Evolutionary conservation across 495 filamentous ascomycete species (phyloP), one percentile per base, ranked within the genome.

Genomic region (Podospora appendiculata): DNA sequence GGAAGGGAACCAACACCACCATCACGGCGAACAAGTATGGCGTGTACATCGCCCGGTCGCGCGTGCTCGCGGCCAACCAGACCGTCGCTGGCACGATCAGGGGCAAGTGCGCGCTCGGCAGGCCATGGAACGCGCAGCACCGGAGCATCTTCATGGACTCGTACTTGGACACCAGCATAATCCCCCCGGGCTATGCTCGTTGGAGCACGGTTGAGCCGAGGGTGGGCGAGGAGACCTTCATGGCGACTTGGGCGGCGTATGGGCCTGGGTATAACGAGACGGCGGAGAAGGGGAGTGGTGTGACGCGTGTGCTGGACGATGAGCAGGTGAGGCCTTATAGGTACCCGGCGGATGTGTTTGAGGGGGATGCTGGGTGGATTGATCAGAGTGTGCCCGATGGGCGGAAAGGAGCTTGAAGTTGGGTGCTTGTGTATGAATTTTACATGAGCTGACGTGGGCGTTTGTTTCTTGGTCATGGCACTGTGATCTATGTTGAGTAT

Each of bases 1-100:
- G 80, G 81, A 85, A 85, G 50, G 81, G 80, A 12, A 80, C 75
- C 1, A 85, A 85, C 62, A 83, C 79, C 0, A 83, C 79, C 8
- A 8, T 7, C 18, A 81, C 78, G 52, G 56, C 57, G 6, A 85
- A 85, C 63, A 82, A 80, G 51, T 85, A 81, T 65, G 81, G 81
- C 32, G 70, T 81, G 14, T 85, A 84, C 63, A 76, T 85, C 53
- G 70, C 76, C 50, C 47, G 82, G 81, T 25, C 25, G 25, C 25
- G 25, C 25, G 25, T 25, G 25, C 25, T 25, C 2, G 25, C 25
- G 2, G 25, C 25, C 25, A 25, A 25, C 5, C 2, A 25, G 25
- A 25, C 25, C 25, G 25, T 25, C 5, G 25, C 25, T 5, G 25
- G 25, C 25, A 25, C 2, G 25, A 25, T 25, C 25, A 25, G 5